Base-by-base conservation (phyloP, 805 yeast genomes). In the Diddensiella caesifluorescens region DNA sequence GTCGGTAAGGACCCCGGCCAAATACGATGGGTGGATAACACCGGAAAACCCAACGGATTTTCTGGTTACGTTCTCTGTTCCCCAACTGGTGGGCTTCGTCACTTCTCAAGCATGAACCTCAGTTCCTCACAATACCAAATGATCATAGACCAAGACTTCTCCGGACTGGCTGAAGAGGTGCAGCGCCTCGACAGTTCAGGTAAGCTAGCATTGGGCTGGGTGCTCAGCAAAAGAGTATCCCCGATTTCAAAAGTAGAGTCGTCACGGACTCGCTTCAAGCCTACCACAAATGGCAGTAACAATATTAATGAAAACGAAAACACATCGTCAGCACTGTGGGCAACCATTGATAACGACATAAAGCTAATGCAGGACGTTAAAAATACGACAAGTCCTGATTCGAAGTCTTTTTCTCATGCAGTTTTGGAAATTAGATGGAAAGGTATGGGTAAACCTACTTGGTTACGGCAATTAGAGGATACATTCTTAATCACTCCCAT, bases 401-500 rank as follows among this genome's bases (percentile, higher is more conserved):
- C 39, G 0, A 36, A 51, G 0, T 3, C 22, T 1, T 74, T 76
- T 51, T 79, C 80, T 2, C 71, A 73, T 51, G 67, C 76, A 0
- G 62, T 74, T 0, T 57, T 78, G 22, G 74, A 72, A 41, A 55
- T 79, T 18, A 58, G 73, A 16, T 74, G 74, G 63, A 67, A 66
- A 26, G 64, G 64, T 5, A 45, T 38, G 9, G 27, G 48, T 12
- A 50, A 56, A 35, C 75, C 74, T 0, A 37, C 48, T 1, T 57
- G 65, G 52, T 51, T 78, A 5, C 53, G 53, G 30, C 60, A 65
- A 4, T 55, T 79, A 22, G 60, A 65, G 19, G 48, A 60, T 19
- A 72, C 80, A 3, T 79, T 75, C 53, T 56, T 78, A 15, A 69
- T 75, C 10, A 68, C 67, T 53, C 62, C 64, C 26, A 71, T 76